Conservation (phyloP, 2,329 filamentous ascomycete species). For the Diaporthe sp. region DNA sequence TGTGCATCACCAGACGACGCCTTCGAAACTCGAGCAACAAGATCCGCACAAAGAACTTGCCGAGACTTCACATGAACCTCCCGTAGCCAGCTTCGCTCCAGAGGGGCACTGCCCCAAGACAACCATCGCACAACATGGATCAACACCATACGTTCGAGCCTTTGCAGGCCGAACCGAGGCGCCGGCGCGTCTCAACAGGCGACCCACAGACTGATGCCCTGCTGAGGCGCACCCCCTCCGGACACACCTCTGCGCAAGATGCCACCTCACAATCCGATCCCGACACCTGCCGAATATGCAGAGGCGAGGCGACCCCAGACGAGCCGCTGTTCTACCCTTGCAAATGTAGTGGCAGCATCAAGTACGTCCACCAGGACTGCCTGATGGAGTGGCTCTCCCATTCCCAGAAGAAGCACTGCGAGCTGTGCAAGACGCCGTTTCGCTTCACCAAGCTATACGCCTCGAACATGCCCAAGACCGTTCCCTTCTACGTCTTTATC, state of each 20-base stretch:
- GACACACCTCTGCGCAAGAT: conserved; percentile 25
- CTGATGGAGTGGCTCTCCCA: conserved; percentile 99
- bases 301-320: conserved; percentile 82
- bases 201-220: conserved; percentile 24
- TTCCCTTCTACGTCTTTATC: conserved; percentile 85
- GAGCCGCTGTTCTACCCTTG: conserved; percentile 97
- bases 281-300: conserved; percentile 97
- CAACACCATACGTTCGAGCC: conserved; percentile 28
- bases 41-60: not conserved
- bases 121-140: conserved; percentile 30
- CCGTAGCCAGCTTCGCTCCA: conserved; percentile 25
- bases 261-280: conserved; percentile 54
- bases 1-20: not conserved
- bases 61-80: conserved; percentile 30
- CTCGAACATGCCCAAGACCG: conserved; percentile 87
- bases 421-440: conserved; percentile 98
- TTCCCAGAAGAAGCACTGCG: conserved; percentile 99
- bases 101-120: conserved; percentile 31
- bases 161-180: conserved; percentile 27
- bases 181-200: conserved; percentile 21
- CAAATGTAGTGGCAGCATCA: conserved; percentile 99
- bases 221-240: conserved; percentile 13
- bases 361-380: conserved; percentile 97
- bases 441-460: conserved; percentile 98
- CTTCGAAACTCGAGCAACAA: not conserved